phyloP scores from a whole-genome alignment of 2,329 filamentous ascomycete species.

The Colletotrichum camelliae region DNA sequence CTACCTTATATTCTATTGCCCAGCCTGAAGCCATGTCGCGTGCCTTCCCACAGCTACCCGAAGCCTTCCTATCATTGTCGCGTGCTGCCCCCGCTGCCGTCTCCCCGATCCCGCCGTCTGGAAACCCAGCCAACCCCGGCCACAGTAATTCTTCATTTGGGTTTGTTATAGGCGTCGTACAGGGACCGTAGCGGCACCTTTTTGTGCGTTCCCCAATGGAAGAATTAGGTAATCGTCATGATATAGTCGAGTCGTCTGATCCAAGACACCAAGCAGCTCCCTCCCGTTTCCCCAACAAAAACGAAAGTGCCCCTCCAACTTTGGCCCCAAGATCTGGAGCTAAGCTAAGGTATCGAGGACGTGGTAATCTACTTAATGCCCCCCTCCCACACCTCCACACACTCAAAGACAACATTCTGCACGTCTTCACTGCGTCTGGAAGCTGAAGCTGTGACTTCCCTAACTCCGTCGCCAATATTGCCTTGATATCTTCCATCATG shows the following conservation, averaged over 20 bases:
- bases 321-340: not conserved
- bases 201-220: not conserved
- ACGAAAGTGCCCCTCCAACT: not conserved
- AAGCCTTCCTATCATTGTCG: not conserved
- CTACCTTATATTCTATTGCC: not conserved
- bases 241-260: not conserved
- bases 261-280: not conserved
- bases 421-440: not conserved
- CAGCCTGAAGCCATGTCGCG: not conserved
- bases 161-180: not conserved
- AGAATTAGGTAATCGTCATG: not conserved
- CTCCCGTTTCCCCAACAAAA: constrained; percentile 15
- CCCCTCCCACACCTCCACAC: not conserved
- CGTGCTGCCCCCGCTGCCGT: not conserved
- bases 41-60: not conserved
- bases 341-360: not conserved
- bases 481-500: not conserved
- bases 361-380: not conserved
- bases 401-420: accelerated
- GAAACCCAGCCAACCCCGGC: not conserved
- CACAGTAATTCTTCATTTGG: not conserved
- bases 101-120: not conserved
- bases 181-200: not conserved
- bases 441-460: not conserved
- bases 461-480: not conserved